These are phyloP conservation scores for Pythium scleroteichum DNA, from an alignment of 352 stramenopile genomes.

Conservation along the genomic window DNA sequence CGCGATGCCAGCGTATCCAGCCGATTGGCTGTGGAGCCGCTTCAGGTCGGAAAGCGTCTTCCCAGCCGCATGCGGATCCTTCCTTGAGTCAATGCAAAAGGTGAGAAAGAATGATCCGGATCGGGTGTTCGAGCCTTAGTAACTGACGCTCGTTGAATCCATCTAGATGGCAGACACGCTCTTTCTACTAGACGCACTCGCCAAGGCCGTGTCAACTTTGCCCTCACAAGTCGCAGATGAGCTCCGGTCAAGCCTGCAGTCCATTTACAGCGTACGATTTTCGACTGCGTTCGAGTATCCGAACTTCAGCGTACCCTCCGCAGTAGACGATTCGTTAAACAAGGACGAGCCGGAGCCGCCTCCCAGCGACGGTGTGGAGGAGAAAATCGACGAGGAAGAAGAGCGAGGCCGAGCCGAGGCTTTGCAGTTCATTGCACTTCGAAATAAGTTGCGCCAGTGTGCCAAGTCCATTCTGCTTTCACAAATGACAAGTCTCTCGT, in stretches of 20 bases:
- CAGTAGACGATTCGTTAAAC: conserved; percentile 1
- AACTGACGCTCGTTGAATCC: neutral
- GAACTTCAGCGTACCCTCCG: conserved; percentile 5
- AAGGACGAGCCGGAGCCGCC: conserved; percentile 17
- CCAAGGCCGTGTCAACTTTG: conserved; percentile 14
- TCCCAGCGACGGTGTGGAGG: neutral
- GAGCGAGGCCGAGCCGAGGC: conserved; percentile 22
- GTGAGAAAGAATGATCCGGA: neutral
- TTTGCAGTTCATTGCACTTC: conserved; percentile 25
- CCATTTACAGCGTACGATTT: conserved; percentile 20
- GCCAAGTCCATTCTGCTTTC: conserved; percentile 23
- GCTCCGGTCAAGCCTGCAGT: conserved; percentile 13
- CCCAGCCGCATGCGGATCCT: conserved; percentile 12
- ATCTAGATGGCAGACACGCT: conserved; percentile 25
- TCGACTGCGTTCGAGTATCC: conserved; percentile 23
- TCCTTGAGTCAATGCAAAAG: conserved; percentile 26
- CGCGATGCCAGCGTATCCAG: neutral
- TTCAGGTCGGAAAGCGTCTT: conserved; percentile 20
- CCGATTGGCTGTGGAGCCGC: conserved; percentile 2
- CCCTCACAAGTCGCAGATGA: conserved; percentile 6
- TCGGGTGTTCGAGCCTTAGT: neutral
- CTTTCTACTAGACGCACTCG: conserved; percentile 22
- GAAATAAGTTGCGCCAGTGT: conserved; percentile 26
- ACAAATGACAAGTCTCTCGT: conserved; percentile 5
- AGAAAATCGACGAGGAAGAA: conserved; percentile 18